Evolutionary conservation across 768 basidiomycete species (phyloP), one percentile per base, ranked within the genome.

Genomic region (Mycena crocata): DNA sequence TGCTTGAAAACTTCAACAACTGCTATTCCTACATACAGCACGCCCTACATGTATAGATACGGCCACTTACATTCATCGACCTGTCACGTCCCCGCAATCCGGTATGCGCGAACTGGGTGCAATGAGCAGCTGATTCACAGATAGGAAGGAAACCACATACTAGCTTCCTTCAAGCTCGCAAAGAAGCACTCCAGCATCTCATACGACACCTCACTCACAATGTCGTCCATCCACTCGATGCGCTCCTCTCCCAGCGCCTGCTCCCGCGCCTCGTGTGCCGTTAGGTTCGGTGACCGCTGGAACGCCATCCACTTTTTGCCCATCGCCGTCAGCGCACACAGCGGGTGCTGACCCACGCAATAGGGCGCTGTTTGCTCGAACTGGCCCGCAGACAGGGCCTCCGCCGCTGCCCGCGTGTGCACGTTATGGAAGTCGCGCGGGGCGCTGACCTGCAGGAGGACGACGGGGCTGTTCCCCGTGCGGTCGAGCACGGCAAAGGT

Each of bases 211-310:
- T 70, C 69, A 1, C 65, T 67, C 6, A 66, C 48, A n/a, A 70
- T 50, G 49, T 70, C 69, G 10, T 66, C 69, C 69, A 70, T 70
- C 69, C 69, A 70, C 1, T 70, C 69, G 21, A 70, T 64, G 34
- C 51, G 60, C 35, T 70, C 60, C 28, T 70, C 64, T 0, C 61
- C 68, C 3, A 66, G 50, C 26, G 62, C 19, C 24, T 34, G 65
- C 28, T 52, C 65, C 42, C 34, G 65, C 28, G 57, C 65, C 42
- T 70, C 69, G 46, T 45, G 42, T 21, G 57, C 65, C 14, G 69
- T 67, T 44, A 70, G 62, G 30, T 57, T 55, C 19, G 69, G 46
- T 13, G 62, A 67, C 35, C 52, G 23, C 17, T 64, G 64, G 32
- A 67, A 70, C 7, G 57, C 69, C 13, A 24, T 64, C 65, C 65